phyloP scores from a whole-genome alignment of 306 rosid genomes.

The Lablab purpureus region DNA sequence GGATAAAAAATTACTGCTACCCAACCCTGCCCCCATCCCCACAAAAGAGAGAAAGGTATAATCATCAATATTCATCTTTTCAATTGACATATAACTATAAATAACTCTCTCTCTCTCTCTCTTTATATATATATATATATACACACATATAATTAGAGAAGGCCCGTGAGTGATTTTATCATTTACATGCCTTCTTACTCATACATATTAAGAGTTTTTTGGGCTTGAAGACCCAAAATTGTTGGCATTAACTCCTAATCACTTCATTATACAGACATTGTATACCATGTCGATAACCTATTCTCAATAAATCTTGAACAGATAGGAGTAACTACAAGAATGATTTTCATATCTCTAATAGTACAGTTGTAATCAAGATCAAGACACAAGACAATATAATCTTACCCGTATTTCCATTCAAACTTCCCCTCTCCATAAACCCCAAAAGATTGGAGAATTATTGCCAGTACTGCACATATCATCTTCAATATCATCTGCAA shows the following conservation, averaged over 20 bases:
- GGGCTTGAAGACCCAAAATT: not conserved
- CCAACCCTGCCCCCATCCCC: not conserved
- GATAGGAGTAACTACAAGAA: not conserved
- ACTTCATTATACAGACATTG: not conserved
- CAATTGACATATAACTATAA: not conserved
- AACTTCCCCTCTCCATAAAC: slow-evolving; percentile 98
- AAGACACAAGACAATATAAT: slow-evolving; percentile 25
- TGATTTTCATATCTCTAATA: not conserved
- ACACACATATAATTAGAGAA: not conserved
- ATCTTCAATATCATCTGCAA: slow-evolving; percentile 93
- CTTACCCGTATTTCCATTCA: slow-evolving; percentile 96
- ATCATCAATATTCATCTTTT: not conserved
- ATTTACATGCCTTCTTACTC: not conserved
- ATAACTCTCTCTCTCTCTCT: not conserved
- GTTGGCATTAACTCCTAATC: not conserved
- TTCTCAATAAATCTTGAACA: not conserved
- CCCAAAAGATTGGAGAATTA: slow-evolving; percentile 88
- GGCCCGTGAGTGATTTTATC: not conserved
- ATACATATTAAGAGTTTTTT: not conserved
- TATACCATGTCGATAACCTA: slow-evolving; percentile 22
- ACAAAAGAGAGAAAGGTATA: not conserved
- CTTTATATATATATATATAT: no score
- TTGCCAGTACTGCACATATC: slow-evolving; percentile 94
- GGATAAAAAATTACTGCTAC: not conserved
- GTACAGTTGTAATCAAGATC: slow-evolving; percentile 4